phyloP scores from a whole-genome alignment of 495 filamentous ascomycete genomes.

The Penicillium verhagenii region DNA sequence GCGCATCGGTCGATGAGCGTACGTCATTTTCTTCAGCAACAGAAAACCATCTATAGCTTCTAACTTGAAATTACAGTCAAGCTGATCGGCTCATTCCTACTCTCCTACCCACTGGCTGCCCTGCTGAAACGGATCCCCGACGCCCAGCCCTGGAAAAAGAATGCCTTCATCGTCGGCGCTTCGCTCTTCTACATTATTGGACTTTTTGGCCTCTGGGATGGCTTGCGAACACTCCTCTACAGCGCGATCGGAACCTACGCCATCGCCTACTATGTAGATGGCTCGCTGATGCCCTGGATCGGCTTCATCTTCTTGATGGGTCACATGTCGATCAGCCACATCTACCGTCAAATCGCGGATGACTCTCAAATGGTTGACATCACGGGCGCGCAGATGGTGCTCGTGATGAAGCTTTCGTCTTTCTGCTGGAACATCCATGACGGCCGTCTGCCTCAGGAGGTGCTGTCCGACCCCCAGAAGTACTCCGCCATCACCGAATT shows the following conservation, averaged over 20 bases:
- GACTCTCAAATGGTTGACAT: conserved; percentile 73
- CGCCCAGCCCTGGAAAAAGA: conserved; percentile 79
- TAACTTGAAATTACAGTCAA: conserved; percentile 65
- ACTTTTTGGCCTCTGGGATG: conserved; percentile 92
- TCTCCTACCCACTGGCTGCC: conserved; percentile 90
- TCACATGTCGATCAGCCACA: conserved; percentile 89
- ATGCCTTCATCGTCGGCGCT: conserved; percentile 77
- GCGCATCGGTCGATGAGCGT: conserved; percentile 87
- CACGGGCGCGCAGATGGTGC: conserved; percentile 95
- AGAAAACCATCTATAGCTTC: conserved; percentile 5
- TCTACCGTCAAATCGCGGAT: conserved; percentile 70
- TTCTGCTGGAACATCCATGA: conserved; percentile 99
- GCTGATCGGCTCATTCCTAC: conserved; percentile 82
- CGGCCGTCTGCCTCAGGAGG: conserved; percentile 71
- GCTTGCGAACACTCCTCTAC: conserved; percentile 74
- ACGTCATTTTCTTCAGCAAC: conserved; percentile 28
- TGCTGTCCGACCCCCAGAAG: conserved; percentile 82
- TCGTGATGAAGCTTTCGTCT: conserved; percentile 95
- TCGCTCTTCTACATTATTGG: conserved; percentile 90
- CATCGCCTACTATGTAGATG: conserved; percentile 79
- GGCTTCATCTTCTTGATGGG: conserved; percentile 93
- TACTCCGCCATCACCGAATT: conserved; percentile 73
- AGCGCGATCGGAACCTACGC: conserved; percentile 76
- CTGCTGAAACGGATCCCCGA: conserved; percentile 91
- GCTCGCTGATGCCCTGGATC: conserved; percentile 98